These are phyloP conservation scores for Trematosphaeria pertusa DNA, from an alignment of 2,329 filamentous ascomycete genomes.

Conservation along the genomic window DNA sequence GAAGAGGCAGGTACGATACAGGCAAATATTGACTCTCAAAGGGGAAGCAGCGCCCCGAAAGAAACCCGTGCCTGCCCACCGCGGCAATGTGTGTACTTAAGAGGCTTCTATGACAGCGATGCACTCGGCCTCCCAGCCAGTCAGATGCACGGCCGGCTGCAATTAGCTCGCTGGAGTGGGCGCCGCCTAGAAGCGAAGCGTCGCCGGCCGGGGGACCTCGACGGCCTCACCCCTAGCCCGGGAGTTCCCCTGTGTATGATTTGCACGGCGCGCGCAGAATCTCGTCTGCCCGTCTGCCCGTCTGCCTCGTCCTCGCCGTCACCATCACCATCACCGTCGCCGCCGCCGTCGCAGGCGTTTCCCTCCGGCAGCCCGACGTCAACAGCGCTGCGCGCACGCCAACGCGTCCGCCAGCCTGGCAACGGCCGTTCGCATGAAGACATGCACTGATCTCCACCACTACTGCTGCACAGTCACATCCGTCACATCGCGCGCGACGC, in stretches of 20 bases:
- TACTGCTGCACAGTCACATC: constrained; percentile 3
- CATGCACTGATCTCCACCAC: constrained; percentile 15
- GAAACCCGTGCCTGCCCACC: background rate
- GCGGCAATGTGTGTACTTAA: background rate
- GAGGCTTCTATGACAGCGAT: too few species aligned
- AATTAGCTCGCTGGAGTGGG: constrained; percentile 3
- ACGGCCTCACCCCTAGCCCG: background rate
- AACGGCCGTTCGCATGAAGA: constrained; percentile 2
- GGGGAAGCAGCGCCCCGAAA: background rate
- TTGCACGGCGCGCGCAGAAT: constrained; percentile 9
- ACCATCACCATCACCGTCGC: too few species aligned
- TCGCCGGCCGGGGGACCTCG: constrained; percentile 3
- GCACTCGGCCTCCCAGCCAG: too few species aligned
- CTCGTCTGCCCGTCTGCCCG: constrained; percentile 3
- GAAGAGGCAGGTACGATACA: too few species aligned
- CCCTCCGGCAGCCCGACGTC: background rate
- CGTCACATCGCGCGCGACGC: constrained; percentile 1
- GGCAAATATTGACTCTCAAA: too few species aligned
- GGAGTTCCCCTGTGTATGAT: constrained; percentile 3
- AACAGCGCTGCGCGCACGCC: constrained; percentile 1
- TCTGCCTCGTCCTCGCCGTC: background rate
- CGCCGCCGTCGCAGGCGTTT: background rate
- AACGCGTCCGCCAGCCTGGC: constrained; percentile 4
- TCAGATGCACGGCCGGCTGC: too few species aligned
- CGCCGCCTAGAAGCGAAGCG: background rate